Percentiles rank a stretch among this genome's conserved stretches.
Evolutionary conservation across 139 green algal species (phyloP).

Genomic region (Raphidocelis subcapitata): DNA sequence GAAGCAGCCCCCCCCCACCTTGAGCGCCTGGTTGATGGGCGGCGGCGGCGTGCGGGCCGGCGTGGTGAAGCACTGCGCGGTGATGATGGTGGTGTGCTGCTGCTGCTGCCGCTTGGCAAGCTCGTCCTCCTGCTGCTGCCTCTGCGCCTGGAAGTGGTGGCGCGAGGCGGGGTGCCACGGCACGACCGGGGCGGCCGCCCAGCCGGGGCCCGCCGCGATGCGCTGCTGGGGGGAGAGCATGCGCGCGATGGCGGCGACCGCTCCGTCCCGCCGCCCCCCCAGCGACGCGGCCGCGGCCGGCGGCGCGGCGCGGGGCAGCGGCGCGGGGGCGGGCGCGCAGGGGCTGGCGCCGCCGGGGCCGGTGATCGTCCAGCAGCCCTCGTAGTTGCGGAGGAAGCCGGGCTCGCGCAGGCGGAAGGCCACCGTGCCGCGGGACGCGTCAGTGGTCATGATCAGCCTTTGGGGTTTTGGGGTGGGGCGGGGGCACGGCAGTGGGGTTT

Average conservation of each 20-base stretch:
- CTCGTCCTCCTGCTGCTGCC: not conserved
- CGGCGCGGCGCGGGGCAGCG: no score
- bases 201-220: not conserved
- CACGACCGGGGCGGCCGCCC: not conserved
- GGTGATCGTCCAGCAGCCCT: constrained; percentile 5
- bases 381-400: constrained; percentile 48
- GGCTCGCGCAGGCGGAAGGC: constrained; percentile 49
- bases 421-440: constrained; percentile 37
- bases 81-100: constrained; percentile 8
- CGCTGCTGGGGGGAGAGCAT: not conserved
- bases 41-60: constrained; percentile 16
- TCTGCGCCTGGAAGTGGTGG: constrained; percentile 4
- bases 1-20: not conserved
- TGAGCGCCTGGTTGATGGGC: constrained; percentile 20
- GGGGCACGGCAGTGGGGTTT: not conserved
- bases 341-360: no score
- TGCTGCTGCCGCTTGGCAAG: not conserved
- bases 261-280: not conserved
- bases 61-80: constrained; percentile 7
- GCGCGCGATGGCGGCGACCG: not conserved
- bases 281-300: no score
- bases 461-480: not conserved
- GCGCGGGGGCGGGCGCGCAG: no score
- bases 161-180: not conserved
- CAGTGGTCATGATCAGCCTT: constrained; percentile 42